Evolutionary conservation across 176 grass and related monocot species (phyloP), one percentile per base, ranked within the genome.

Genomic region (Tillandsia fasciculata): DNA sequence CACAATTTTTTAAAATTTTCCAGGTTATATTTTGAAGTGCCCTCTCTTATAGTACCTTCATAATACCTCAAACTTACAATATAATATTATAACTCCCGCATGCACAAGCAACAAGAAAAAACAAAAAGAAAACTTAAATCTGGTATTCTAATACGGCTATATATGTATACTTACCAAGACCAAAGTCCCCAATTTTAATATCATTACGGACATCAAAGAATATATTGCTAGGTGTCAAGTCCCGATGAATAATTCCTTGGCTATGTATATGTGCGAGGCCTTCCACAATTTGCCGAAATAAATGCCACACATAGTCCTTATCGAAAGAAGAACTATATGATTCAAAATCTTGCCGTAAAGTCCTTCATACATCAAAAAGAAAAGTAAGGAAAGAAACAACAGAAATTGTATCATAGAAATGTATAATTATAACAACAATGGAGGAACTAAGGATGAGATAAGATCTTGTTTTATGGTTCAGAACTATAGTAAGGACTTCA

Each of bases 201-300:
- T 96, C 92, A 80, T 91, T 96, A 56, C 88, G 85, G 65, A 84
- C 92, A 84, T 96, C 88, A 83, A 96, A 96, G 82, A 92, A 96
- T 78, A 96, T 96, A 77, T 96, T 92, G 65, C 84, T 96, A 48
- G 93, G 93, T 10, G 93, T 96, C 83, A 96, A 80, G 74, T 96
- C 93, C 49, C 89, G 79, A 82, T 96, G 93, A 71, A 96, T 92
- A 67, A 96, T 96, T 77, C 93, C 93, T 84, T 92, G 93, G 79
- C 93, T 92, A 70, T 96, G 93, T 77, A 96, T 87, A 90, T 96
- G 88, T 53, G 86, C 89, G 63, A 96, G 67, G 61, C 93, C 93
- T 87, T 96, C 93, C 74, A 96, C 88, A 72, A 96, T 92, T 89
- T 96, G 93, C 59, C 93, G 93, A 89, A 96, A 92, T 53, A 90